Evolutionary conservation across 768 basidiomycete genomes (phyloP), one percentile per base, ranked within the genome.

Genomic region (Tephrocybe sp.): DNA sequence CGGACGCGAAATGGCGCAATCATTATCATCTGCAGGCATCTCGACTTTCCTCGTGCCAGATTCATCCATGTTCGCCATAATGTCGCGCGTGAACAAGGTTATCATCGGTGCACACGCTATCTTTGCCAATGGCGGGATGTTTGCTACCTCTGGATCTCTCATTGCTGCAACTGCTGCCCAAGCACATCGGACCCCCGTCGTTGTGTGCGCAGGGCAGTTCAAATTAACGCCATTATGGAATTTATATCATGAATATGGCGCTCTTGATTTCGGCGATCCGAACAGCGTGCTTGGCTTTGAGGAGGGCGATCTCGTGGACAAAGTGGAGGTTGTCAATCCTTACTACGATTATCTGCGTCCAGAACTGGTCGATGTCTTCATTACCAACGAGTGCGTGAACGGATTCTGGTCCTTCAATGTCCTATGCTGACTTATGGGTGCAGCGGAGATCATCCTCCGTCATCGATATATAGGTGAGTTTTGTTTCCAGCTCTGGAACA

Each of bases 321-420:
- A 88, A 57, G 92, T 95, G 12, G 92, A 97, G 57, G 92, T 96
- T 8, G 73, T 95, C 37, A 96, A 95, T 64, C 94, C 95, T n/a
- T 92, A 90, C 65, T 98, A 89, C 64, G 97, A 99, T 69, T 95
- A 96, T 68, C 89, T 99, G 32, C 79, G 84, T 44, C 94, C 94
- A 18, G 94, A 98, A 63, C 70, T 98, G 55, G 83, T 99, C 47
- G 88, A 93, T 62, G 88, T 92, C 11, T 96, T 91, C 67, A 90
- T 99, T 60, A 98, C 94, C 11, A 98, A 99, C 58, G 91, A 98
- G 96, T 98, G 67, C 75, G 95, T 75, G n/a, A n/a, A n/a, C n/a
- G n/a, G n/a, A n/a, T n/a, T n/a, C n/a, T n/a, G 21, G 27, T 47
- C 37, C 52, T 40, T 43, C 8, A 43, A 25, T n/a, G 27, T 16